Evolutionary conservation across 1,284 basidiomycete genomes (phyloP), one percentile per base, ranked within the genome.

Genomic region (Rhizoctonia solani): DNA sequence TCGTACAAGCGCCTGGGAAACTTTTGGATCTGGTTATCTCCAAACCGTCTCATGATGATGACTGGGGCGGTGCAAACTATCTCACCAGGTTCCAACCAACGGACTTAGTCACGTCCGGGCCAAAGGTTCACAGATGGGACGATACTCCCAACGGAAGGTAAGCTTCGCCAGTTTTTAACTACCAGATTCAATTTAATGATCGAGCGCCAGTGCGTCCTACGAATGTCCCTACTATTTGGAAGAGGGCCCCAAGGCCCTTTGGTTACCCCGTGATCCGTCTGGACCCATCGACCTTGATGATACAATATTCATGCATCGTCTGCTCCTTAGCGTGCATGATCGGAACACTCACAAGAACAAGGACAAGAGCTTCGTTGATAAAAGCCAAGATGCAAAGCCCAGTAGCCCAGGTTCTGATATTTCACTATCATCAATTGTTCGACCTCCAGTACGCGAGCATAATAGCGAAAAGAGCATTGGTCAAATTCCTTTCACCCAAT

Each of bases 221-320:
- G 58, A 63, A 27, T 63, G 58, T n/a, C 58, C 58, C 5, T 63
- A 63, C 29, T 63, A 63, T 39, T 19, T 52, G 13, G 58, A 63
- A 16, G 47, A 50, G n/a, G 47, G 27, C 11, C 58, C 58, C 32
- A 27, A 63, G 29, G 46, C 47, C 4, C 39, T 63, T 25, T 63
- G 58, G 58, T 29, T 63, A 27, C 58, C 58, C 19, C 58, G 58
- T 6, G 58, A 63, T 25, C 58, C 58, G 14, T 37, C 58, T 34
- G 63, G 63, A 11, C 58, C 58, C 2, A 37, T 63, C 34, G 58
- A 63, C 23, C 47, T 63, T 3, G 58, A 63, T 27, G 58, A 63
- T 34, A 63, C 58, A 13, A 47, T 63, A 9, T 23, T 42, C 3
- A 63, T 63, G 58, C 52, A 54, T 34, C 47, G 67, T 2, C 29